Evolutionary conservation across 805 yeast species (phyloP), one percentile per base, ranked within the genome.

Genomic region (Danielozyma ontarioensis): DNA sequence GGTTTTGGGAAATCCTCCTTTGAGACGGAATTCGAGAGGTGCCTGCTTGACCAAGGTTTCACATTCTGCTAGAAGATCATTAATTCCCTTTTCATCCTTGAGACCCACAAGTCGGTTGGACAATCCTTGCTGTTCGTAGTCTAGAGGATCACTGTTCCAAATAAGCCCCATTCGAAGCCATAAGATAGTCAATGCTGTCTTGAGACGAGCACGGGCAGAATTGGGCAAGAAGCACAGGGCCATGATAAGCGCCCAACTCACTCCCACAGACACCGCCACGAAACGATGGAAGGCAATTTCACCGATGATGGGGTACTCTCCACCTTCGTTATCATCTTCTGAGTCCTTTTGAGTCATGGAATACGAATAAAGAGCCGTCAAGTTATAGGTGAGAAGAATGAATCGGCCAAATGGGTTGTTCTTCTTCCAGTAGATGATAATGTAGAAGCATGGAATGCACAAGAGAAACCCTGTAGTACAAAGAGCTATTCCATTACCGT

Each of bases 121-220:
- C 17, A 13, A 19, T 12, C 47, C 55, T 23, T 55, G 51, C 16
- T 46, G 47, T n/a, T 53, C 57, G 32, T 62, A 71, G 13, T 68
- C 72, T 40, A 85, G 57, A 2, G 89, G 87, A 42, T 83, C 90
- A 31, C 78, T 63, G 44, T 80, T 80, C 95, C 94, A 85, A 6
- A 79, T 69, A 15, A 86, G 70, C 1, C 95, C 95, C 71, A 85
- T 70, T 28, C 88, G 64, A 26, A 86, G 61, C 95, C 95, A 86
- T 15, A 84, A 62, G 2, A 78, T 59, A 1, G 86, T 74, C 15
- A 85, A 51, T 0, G 86, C 85, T 17, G 68, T 65, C 37, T 83
- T 76, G 38, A 85, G 59, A 30, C 87, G 62, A 11, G 75, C 64
- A 29, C 95, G 65, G 1, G 95, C 95, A 48, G 86, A 78, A 50